Conservation (phyloP, 177 flowering plant genomes). For the Vitis hybrid region DNA sequence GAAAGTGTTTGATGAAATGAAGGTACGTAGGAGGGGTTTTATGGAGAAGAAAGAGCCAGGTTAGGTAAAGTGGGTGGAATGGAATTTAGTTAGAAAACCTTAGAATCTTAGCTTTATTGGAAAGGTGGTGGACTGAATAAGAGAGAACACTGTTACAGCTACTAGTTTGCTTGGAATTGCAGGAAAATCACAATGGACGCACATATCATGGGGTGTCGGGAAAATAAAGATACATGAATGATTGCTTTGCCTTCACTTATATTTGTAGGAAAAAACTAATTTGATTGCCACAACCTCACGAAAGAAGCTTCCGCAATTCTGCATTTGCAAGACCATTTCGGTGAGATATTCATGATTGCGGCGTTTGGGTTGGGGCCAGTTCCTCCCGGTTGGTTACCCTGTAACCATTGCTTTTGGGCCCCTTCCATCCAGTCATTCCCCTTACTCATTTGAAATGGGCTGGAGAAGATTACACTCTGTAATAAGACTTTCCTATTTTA, state of each 20-base stretch:
- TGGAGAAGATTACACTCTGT: too few relatives aligned
- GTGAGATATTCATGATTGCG: neutral
- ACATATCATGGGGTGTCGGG: slow-evolving; percentile 3
- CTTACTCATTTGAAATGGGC: too few relatives aligned
- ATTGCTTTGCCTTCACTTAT: slow-evolving; percentile 1
- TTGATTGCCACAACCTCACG: neutral
- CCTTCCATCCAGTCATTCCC: too few relatives aligned
- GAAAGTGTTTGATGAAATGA: slow-evolving; percentile 11
- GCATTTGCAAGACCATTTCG: neutral
- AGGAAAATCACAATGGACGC: slow-evolving; percentile 22
- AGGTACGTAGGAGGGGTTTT: slow-evolving; percentile 6
- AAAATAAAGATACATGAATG: neutral
- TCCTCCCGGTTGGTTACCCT: too few relatives aligned
- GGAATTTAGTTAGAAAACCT: neutral
- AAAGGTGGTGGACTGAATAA: slow-evolving; percentile 8
- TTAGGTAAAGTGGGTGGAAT: slow-evolving; percentile 11
- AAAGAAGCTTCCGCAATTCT: neutral
- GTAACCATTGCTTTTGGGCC: too few relatives aligned
- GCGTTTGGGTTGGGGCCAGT: neutral
- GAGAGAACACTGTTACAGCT: slow-evolving; percentile 11
- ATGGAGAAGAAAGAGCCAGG: slow-evolving; percentile 5
- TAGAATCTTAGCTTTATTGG: slow-evolving; percentile 3
- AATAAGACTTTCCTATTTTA: too few relatives aligned
- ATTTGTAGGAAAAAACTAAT: neutral
- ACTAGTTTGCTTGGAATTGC: slow-evolving; percentile 33